phyloP scores from a whole-genome alignment of 2,329 filamentous ascomycete species.

The Stemphylium lycopersici region DNA sequence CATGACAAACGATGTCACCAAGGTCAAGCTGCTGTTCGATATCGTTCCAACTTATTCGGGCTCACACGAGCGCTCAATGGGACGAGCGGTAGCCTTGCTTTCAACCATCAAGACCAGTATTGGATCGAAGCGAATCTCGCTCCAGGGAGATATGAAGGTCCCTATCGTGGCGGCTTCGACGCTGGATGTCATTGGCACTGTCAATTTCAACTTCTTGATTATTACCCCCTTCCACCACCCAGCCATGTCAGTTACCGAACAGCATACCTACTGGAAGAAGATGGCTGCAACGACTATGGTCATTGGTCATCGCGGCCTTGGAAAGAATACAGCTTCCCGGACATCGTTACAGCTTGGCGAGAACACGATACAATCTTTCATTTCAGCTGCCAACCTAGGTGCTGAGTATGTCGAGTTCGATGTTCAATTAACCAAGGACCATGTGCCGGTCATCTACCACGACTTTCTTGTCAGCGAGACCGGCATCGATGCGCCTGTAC shows the following conservation, averaged over 20 bases:
- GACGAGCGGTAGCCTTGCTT: slow-evolving; percentile 84
- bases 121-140: slow-evolving; percentile 83
- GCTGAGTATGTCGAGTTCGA: slow-evolving; percentile 78
- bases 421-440: slow-evolving; percentile 97
- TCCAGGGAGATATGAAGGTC: slow-evolving; percentile 90
- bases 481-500: slow-evolving; percentile 93
- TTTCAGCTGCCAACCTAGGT: slow-evolving; percentile 91
- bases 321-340: slow-evolving; percentile 85
- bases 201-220: slow-evolving; percentile 96
- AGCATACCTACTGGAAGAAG: slow-evolving; percentile 97
- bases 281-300: slow-evolving; percentile 87
- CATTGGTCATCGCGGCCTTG: slow-evolving; percentile 73
- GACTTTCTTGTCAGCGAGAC: slow-evolving; percentile 98
- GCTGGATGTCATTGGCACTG: slow-evolving; percentile 87
- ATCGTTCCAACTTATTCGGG: slow-evolving; percentile 95
- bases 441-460: slow-evolving; percentile 97
- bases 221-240: slow-evolving; percentile 94
- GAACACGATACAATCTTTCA: slow-evolving; percentile 95
- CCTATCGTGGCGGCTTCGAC: slow-evolving; percentile 83
- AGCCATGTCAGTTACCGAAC: slow-evolving; percentile 88
- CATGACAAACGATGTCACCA: slow-evolving; percentile 74
- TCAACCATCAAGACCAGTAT: slow-evolving; percentile 84
- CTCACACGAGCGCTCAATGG: slow-evolving; percentile 78
- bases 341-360: slow-evolving; percentile 92
- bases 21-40: slow-evolving; percentile 91